Evolutionary conservation across 2,329 filamentous ascomycete genomes (phyloP), one percentile per base, ranked within the genome.

Genomic region (Mycosphaerelloides madeirae): DNA sequence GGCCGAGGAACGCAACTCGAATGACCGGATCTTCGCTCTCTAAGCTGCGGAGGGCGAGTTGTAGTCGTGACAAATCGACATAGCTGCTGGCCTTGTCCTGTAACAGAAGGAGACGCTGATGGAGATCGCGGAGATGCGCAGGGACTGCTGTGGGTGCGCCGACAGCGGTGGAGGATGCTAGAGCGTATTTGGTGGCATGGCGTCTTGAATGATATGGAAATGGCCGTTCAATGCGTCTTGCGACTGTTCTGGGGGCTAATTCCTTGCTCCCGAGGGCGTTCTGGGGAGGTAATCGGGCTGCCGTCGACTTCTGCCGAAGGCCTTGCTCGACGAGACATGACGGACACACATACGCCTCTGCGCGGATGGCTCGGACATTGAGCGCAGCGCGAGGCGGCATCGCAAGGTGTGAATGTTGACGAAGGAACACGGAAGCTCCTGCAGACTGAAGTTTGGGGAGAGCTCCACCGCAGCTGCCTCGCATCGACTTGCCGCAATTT

Each of bases 11-110:
- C 35, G 78, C 79, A 55, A 83, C 65, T 38, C 80, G 67, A 34
- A 79, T 70, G 8, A 78, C 68, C 2, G 77, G 73, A 49, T 69
- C 65, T 36, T 74, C 68, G 18, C 69, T 72, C 57, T 79, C 78
- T 50, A 83, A 60, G 16, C 84, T 81, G 51, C 80, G 76, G 16
- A 87, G 68, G 11, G 85, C 85, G 55, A 91, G 76, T 64, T 87
- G 83, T 35, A 90, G 62, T 43, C 83, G 75, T 22, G 84, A 80
- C n/a, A 83, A 73, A 58, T 84, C 84, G 41, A 85, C 74, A 55
- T 81, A 76, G 46, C 73, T 76, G 18, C 78, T 74, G 2, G 80
- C 79, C 38, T 78, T 69, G 40, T 76, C 77, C 56, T 84, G 75
- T 2, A 91, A 71, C 16, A 78, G 74, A 1, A 73, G 63, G 0